These are phyloP conservation scores for Gossypium trilobum DNA, from an alignment of 441 rosid genomes.

Conservation along the genomic window DNA sequence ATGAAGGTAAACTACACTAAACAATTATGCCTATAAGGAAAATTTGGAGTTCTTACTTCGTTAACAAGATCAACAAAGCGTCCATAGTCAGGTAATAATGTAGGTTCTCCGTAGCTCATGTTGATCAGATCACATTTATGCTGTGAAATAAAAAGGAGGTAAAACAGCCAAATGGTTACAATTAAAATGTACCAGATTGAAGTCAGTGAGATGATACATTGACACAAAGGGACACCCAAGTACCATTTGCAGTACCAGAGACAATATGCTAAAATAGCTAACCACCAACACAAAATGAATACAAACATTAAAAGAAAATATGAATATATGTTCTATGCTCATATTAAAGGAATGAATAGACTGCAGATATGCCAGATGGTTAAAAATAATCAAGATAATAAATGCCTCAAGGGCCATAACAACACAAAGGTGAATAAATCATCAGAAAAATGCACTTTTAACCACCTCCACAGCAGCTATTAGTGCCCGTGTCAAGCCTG, in stretches of 20 bases:
- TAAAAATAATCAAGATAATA: background rate
- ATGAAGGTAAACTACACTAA: conserved; percentile 4
- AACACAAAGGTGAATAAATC: conserved; percentile 4
- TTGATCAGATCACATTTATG: conserved; percentile 96
- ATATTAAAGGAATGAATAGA: background rate
- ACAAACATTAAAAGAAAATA: conserved; percentile 7
- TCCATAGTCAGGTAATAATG: conserved; percentile 87
- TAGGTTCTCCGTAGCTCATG: conserved; percentile 92
- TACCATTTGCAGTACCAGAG: background rate
- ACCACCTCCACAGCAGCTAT: conserved; percentile 91
- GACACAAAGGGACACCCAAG: background rate
- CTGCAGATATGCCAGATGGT: background rate
- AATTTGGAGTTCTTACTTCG: conserved; percentile 49
- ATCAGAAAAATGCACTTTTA: conserved; percentile 7
- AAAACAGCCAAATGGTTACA: background rate
- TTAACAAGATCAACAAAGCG: conserved; percentile 92
- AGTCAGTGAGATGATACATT: background rate
- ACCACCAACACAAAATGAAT: background rate
- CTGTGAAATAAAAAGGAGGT: conserved; percentile 34
- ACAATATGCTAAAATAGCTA: conserved; percentile 1
- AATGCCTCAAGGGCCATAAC: background rate
- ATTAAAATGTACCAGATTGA: conserved; percentile 15
- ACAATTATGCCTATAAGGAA: conserved; percentile 12
- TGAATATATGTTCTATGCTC: background rate
- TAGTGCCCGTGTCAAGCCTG: conserved; percentile 85